These are phyloP conservation scores for Penicillium pancosmium DNA, from an alignment of 495 filamentous ascomycete species.

Conservation along the genomic window DNA sequence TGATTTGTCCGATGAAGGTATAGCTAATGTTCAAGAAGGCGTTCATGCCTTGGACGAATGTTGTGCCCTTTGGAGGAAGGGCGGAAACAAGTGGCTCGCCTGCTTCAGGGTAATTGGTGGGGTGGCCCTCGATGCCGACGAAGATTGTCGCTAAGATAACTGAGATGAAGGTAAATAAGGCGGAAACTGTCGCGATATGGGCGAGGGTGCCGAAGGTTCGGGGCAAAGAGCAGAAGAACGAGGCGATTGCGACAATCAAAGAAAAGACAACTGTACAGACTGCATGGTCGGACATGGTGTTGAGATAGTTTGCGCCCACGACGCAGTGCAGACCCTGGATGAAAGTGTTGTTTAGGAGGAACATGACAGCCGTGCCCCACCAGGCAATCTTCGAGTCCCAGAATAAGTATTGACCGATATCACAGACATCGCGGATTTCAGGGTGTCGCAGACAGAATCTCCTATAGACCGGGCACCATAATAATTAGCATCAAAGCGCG, in stretches of 20 bases:
- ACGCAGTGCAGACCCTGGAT: conserved; percentile 82
- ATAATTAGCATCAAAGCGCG: conserved; percentile 2
- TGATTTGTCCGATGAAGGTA: conserved; percentile 93
- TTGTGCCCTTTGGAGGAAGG: conserved; percentile 68
- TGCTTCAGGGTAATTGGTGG: conserved; percentile 56
- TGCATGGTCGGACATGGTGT: conserved; percentile 71
- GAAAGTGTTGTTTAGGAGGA: conserved; percentile 88
- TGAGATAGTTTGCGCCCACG: conserved; percentile 78
- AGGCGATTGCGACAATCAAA: conserved; percentile 68
- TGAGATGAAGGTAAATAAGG: conserved; percentile 83
- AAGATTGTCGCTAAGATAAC: conserved; percentile 81
- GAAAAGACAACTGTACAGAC: conserved; percentile 76
- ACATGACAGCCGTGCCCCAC: conserved; percentile 86
- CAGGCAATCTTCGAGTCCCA: conserved; percentile 77
- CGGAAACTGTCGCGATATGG: conserved; percentile 72
- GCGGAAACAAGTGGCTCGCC: conserved; percentile 66
- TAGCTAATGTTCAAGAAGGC: conserved; percentile 91
- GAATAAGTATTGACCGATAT: conserved; percentile 88
- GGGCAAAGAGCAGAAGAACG: conserved; percentile 75
- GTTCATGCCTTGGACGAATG: conserved; percentile 75
- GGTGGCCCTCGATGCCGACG: conserved; percentile 69
- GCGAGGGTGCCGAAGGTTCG: conserved; percentile 80
- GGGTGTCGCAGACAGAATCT: conserved; percentile 85
- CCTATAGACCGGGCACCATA: conserved; percentile 41
- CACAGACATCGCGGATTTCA: conserved; percentile 85